Percentiles rank a stretch among this genome's conserved stretches.
Conservation (phyloP, 306 rosid species). For the Purshia tridentata region DNA sequence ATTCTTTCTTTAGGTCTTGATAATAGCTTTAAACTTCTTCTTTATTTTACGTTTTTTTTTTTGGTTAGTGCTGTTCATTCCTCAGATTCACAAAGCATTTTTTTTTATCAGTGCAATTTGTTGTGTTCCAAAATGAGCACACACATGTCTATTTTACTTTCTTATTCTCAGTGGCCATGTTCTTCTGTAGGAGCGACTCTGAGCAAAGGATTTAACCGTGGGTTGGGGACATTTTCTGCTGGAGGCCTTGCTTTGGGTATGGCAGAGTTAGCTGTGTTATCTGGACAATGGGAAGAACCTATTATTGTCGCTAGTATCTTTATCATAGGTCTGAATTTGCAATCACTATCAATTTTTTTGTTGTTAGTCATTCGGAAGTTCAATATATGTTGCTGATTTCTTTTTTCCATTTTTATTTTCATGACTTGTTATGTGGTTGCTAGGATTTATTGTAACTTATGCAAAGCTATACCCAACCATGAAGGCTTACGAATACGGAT, state of each 20-base stretch:
- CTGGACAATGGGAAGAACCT: constrained; percentile 79
- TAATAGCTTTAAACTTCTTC: no score
- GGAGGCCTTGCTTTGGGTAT: constrained; percentile 90
- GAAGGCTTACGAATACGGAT: constrained; percentile 96
- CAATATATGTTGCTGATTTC: neutral
- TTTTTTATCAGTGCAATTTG: neutral
- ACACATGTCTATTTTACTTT: neutral
- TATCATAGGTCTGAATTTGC: constrained; percentile 45
- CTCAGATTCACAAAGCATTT: neutral
- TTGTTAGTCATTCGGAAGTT: constrained; percentile 13
- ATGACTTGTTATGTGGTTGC: constrained; percentile 18
- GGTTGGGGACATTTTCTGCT: constrained; percentile 85
- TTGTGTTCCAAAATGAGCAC: neutral
- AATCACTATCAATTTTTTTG: constrained; percentile 4
- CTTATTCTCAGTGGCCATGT: neutral
- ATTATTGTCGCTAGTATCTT: constrained; percentile 66
- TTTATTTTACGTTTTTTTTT: no score
- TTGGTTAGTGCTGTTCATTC: neutral
- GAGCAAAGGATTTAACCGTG: constrained; percentile 94
- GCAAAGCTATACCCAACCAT: constrained; percentile 77
- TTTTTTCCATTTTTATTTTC: neutral
- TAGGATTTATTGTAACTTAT: constrained; percentile 82
- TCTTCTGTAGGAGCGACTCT: constrained; percentile 84
- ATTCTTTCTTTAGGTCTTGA: neutral
- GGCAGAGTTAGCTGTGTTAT: constrained; percentile 57